These are phyloP conservation scores for Tuber indicum DNA, from an alignment of 495 filamentous ascomycete species.

Conservation along the genomic window DNA sequence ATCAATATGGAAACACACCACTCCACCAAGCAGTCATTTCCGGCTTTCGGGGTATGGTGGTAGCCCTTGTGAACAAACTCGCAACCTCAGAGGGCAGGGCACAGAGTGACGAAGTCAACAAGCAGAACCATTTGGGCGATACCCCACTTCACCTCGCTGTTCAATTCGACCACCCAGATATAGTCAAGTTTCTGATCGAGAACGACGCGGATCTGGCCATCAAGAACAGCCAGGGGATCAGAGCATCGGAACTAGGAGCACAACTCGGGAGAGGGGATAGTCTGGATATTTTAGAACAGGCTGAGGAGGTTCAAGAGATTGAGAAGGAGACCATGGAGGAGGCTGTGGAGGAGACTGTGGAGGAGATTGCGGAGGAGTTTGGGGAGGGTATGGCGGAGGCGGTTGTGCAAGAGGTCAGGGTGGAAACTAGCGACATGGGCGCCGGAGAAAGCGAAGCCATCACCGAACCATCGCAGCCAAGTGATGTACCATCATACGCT, in stretches of 20 bases:
- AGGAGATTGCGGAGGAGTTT: neutral
- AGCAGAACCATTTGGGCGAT: neutral
- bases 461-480: neutral
- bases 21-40: neutral
- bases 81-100: neutral
- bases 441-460: neutral
- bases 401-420: neutral
- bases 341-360: too few relatives aligned
- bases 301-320: slow-evolving; percentile 50
- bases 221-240: slow-evolving; percentile 3
- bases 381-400: neutral
- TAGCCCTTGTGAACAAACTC: neutral
- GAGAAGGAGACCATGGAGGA: slow-evolving; percentile 51
- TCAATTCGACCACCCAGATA: neutral
- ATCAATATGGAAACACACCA: neutral
- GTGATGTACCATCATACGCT: neutral
- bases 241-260: slow-evolving; percentile 56
- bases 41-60: neutral
- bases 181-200: neutral
- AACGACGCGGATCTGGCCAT: slow-evolving; percentile 1
- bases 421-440: neutral
- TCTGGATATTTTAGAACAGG: slow-evolving; percentile 45
- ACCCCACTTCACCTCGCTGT: neutral
- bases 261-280: slow-evolving; percentile 62
- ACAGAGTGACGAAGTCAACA: neutral